A percentile compares a stretch with the other conserved stretches of the same genome.
Evolutionary conservation across 2,329 filamentous ascomycete species (phyloP).

Genomic region (Calonectria fujianensis): DNA sequence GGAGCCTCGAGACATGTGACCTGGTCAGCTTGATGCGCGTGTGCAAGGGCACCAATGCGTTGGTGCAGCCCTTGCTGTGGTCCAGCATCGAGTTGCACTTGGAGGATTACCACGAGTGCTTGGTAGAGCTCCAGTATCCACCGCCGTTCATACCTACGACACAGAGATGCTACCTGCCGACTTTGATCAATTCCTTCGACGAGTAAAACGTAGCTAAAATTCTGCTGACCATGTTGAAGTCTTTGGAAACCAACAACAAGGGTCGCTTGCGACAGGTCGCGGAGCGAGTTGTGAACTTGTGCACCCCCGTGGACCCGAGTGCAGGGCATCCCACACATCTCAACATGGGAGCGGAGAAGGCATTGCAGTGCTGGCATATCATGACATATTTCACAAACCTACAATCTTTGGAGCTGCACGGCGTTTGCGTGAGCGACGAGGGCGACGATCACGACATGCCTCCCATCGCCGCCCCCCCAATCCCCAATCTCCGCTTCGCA

Average conservation of each 20-base stretch:
- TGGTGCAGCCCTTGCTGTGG: slow-evolving; percentile 35
- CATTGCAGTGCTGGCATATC: slow-evolving; percentile 35
- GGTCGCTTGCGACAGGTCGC: slow-evolving; percentile 13
- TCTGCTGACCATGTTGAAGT: slow-evolving; percentile 25
- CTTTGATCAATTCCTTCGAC: no score
- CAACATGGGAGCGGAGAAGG: background rate
- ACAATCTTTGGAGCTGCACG: slow-evolving; percentile 42
- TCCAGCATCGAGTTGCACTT: slow-evolving; percentile 43
- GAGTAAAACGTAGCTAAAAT: background rate
- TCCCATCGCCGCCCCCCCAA: background rate
- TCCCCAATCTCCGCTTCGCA: slow-evolving; percentile 31
- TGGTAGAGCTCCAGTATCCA: slow-evolving; percentile 36
- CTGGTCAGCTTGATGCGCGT: slow-evolving; percentile 15
- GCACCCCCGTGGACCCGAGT: slow-evolving; percentile 29
- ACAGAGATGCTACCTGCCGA: slow-evolving; percentile 24
- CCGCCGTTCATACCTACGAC: background rate
- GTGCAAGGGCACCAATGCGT: slow-evolving; percentile 26
- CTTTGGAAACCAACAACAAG: background rate
- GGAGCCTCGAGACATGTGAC: background rate
- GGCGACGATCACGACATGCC: background rate
- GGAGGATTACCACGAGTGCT: slow-evolving; percentile 41
- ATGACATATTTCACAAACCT: slow-evolving; percentile 43
- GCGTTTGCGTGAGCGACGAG: background rate
- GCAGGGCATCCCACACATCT: background rate
- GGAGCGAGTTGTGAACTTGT: slow-evolving; percentile 36